A percentile compares a stretch with the other conserved stretches of the same genome.
Conservation (phyloP, 768 basidiomycete genomes). For the Boletus rubescentipes region DNA sequence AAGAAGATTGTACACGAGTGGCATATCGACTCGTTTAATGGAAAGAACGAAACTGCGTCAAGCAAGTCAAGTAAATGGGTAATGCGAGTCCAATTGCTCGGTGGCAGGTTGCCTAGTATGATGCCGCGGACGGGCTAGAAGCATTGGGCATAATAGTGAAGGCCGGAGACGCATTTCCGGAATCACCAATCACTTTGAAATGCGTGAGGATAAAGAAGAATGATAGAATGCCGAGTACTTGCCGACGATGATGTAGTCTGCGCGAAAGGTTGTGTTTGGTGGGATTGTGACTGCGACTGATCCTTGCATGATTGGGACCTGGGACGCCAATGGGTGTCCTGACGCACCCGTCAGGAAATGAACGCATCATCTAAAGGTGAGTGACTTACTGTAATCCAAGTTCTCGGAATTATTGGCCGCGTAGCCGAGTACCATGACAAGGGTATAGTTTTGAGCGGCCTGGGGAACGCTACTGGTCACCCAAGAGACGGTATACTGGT, state of each 20-base stretch:
- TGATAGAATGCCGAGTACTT: constrained; percentile 30
- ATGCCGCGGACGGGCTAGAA: neutral
- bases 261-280: constrained; percentile 33
- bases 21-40: neutral
- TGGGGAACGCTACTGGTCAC: constrained; percentile 36
- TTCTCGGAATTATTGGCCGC: constrained; percentile 41
- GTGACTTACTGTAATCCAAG: constrained; percentile 46
- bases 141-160: constrained; percentile 48
- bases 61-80: neutral
- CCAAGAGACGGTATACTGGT: constrained; percentile 45
- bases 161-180: constrained; percentile 56
- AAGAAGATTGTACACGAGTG: constrained; percentile 1
- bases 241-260: constrained; percentile 64
- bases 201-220: neutral
- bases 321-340: constrained; percentile 59
- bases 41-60: constrained; percentile 4
- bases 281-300: constrained; percentile 54
- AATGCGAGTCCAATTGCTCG: neutral
- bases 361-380: no score
- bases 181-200: constrained; percentile 60
- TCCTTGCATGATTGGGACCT: constrained; percentile 54
- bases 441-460: constrained; percentile 33
- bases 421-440: constrained; percentile 48
- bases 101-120: neutral
- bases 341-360: constrained; percentile 8